Percentiles rank a stretch among this genome's conserved stretches.
phyloP scores from a whole-genome alignment of 495 filamentous ascomycete genomes.

The Hypoxylon lenormandii region DNA sequence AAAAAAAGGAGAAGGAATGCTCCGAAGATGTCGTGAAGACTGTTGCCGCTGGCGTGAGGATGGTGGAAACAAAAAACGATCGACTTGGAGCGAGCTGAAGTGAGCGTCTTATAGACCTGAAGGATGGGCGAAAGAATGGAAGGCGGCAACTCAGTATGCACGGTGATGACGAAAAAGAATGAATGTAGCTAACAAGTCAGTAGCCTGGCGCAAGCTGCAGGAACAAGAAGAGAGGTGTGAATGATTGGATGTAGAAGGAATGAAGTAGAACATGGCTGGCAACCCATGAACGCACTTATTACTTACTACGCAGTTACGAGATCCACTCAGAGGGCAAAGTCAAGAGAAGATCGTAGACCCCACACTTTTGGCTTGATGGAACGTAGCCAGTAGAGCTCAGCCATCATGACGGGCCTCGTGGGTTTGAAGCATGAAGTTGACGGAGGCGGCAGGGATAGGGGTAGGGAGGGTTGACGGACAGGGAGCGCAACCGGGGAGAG shows the following conservation, averaged over 20 bases:
- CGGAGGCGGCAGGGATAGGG: conserved; percentile 21
- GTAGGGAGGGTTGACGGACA: conserved; percentile 16
- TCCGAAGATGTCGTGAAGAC: conserved; percentile 47
- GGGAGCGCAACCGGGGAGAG: conserved; percentile 33
- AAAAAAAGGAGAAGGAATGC: conserved; percentile 50
- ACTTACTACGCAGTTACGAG: conserved; percentile 32
- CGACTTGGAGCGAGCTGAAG: conserved; percentile 38
- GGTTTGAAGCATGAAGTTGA: conserved; percentile 50
- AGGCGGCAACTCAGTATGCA: conserved; percentile 43
- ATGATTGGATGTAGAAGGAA: conserved; percentile 50
- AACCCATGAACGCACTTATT: conserved; percentile 23
- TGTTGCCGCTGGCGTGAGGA: conserved; percentile 47
- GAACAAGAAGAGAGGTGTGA: conserved; percentile 39
- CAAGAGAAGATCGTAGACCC: conserved; percentile 41
- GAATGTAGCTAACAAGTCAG: conserved; percentile 29
- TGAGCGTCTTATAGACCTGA: conserved; percentile 47
- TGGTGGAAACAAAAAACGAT: conserved; percentile 46
- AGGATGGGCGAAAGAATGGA: conserved; percentile 45
- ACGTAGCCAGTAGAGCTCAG: conserved; percentile 51
- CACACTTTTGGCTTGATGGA: conserved; percentile 41
- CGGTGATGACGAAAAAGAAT: conserved; percentile 39
- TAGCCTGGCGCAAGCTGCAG: conserved; percentile 40
- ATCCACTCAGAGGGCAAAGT: conserved; percentile 39
- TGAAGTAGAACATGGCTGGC: conserved; percentile 38
- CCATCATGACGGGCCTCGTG: conserved; percentile 43